Evolutionary conservation across 768 basidiomycete species (phyloP).

Genomic region (Saitozyma sp.): DNA sequence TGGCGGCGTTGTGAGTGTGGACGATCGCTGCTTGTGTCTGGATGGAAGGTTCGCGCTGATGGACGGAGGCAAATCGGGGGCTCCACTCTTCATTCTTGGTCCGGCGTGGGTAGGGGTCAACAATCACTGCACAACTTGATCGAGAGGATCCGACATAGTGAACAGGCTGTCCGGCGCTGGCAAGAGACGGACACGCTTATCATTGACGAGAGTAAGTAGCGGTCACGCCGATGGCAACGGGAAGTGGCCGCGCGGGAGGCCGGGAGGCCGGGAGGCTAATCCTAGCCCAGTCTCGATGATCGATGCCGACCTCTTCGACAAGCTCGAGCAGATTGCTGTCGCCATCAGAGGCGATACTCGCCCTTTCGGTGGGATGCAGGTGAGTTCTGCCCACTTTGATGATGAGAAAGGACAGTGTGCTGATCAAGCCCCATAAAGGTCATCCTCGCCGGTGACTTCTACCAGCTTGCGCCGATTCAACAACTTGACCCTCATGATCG

Average conservation of each 20-base stretch:
- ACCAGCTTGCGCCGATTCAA: conserved; percentile 54
- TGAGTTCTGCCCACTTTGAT: neutral
- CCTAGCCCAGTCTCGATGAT: conserved; percentile 51
- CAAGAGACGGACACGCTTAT: conserved; percentile 35
- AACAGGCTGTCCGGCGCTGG: conserved; percentile 34
- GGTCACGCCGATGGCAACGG: too few species aligned
- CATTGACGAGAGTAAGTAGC: conserved; percentile 41
- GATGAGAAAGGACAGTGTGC: neutral
- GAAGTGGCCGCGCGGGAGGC: neutral
- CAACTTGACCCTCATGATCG: conserved; percentile 9
- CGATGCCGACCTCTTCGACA: conserved; percentile 51
- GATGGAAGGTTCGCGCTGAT: neutral
- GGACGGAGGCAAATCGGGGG: conserved; percentile 35
- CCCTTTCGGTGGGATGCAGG: conserved; percentile 53
- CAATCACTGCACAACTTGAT: conserved; percentile 16
- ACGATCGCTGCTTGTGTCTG: neutral
- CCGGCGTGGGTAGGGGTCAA: conserved; percentile 36
- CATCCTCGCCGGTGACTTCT: conserved; percentile 55
- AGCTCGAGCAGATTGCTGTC: conserved; percentile 50
- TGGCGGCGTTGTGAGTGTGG: conserved; percentile 59
- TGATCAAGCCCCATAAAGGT: neutral
- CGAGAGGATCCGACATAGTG: conserved; percentile 13
- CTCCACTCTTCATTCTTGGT: conserved; percentile 39
- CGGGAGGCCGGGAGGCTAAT: neutral
- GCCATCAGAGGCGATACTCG: conserved; percentile 26